Evolutionary conservation across 768 basidiomycete genomes (phyloP), one percentile per base, ranked within the genome.

Genomic region (Mycena rebaudengoi): DNA sequence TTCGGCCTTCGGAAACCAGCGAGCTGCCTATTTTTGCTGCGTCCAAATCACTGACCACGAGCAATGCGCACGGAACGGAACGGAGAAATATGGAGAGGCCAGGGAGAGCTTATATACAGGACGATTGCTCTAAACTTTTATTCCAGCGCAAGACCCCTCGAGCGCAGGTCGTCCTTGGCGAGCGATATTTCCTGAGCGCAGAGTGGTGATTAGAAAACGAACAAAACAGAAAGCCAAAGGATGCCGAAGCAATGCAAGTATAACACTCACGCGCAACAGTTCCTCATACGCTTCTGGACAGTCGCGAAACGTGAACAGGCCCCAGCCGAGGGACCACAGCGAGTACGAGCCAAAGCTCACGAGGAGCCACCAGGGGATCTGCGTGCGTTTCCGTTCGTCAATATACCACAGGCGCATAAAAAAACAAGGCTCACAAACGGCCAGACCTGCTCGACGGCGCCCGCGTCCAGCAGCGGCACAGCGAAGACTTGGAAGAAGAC

Each of bases 311-410:
- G 88, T 88, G 67, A 87, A 84, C 41, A 94, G 71, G 2, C 92
- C 92, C 83, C 86, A 86, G 11, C 93, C 92, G 20, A 94, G 85
- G 11, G 88, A 90, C 78, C 87, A 87, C 12, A 94, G 83, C 18
- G 90, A 90, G 73, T 91, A 94, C 2, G 92, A 87, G 13, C 93
- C 93, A 66, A 92, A 92, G 2, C 89, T 80, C 2, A 94, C 88
- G 13, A 94, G 83, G 10, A 92, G 70, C 91, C 91, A 94, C 89
- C 90, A 95, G 3, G 92, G 92, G 29, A 94, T 74, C 92, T 93
- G 58, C n/a, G 46, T 25, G 25, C 13, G n/a, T 18, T n/a, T n/a
- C n/a, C n/a, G n/a, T n/a, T n/a, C n/a, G n/a, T n/a, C n/a, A n/a
- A n/a, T n/a, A n/a, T n/a, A n/a, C n/a, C 37, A 35, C 33, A 30